Evolutionary conservation across 2,329 filamentous ascomycete species (phyloP).

Genomic region (Aurifilum marmelostoma): DNA sequence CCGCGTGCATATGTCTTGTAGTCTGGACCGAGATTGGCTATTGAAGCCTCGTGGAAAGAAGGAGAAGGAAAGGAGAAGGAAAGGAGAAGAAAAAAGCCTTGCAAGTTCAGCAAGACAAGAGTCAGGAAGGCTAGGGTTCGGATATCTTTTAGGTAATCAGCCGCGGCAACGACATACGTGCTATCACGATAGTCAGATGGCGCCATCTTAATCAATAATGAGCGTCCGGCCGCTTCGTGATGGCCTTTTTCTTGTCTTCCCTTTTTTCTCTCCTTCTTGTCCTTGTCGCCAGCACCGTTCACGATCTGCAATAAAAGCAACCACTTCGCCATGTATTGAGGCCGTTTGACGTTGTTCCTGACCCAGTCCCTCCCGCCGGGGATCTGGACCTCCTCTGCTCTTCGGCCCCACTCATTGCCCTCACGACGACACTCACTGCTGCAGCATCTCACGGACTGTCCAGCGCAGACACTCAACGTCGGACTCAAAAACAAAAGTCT

Average conservation of each 20-base stretch:
- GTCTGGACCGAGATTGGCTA: background rate
- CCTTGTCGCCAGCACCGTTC: background rate
- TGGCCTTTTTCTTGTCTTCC: background rate
- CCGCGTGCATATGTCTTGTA: background rate
- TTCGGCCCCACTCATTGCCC: background rate
- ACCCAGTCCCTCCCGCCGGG: background rate
- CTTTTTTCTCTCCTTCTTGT: background rate
- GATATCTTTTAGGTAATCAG: background rate
- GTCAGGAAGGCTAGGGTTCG: background rate
- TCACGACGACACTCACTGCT: background rate
- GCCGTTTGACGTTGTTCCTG: background rate
- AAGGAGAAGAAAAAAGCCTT: background rate
- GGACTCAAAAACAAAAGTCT: background rate
- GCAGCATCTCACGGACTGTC: background rate
- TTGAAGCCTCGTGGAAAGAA: background rate
- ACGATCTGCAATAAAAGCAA: background rate
- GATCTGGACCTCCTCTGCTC: background rate
- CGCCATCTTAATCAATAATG: constrained; percentile 1
- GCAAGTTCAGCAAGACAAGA: background rate
- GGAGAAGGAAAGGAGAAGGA: background rate
- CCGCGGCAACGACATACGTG: background rate
- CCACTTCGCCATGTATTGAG: background rate
- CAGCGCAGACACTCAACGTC: background rate
- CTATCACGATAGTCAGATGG: constrained; percentile 10
- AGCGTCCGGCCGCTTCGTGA: background rate